Base-by-base conservation (phyloP, 805 yeast species). In the Sugiyamaella boreocaroliniensis region DNA sequence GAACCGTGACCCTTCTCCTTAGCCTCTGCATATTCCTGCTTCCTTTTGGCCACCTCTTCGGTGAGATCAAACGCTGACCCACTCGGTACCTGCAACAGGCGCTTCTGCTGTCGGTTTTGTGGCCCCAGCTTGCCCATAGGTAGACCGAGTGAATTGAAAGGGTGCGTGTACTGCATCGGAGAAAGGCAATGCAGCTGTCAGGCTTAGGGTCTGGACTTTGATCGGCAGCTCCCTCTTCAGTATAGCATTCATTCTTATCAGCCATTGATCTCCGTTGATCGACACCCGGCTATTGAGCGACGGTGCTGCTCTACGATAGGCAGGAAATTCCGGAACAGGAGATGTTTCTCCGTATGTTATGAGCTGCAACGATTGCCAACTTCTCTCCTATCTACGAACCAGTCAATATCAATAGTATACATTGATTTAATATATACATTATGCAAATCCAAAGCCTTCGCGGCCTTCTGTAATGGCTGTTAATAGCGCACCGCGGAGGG, bases 401-500 rank as follows among this genome's bases (percentile, higher is more conserved):
- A 22, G 6, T 22, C 3, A 41, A n/a, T 19, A 12, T 41, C 43
- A 41, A 41, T 41, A 41, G 22, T 11, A 46, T 46, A 29, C 14
- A 26, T 26, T n/a, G 47, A 11, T 44, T 29, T 44, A n/a, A 26
- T 26, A 16, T 34, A 34, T 46, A 19, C 29, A 46, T 46, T 61
- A 79, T 12, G 92, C 95, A 65, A 89, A 77, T 11, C 97, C 98
- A 71, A 93, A 93, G 2, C 98, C 98, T 73, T 88, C 97, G 63
- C 86, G 85, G 16, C 98, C 98, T 69, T 93, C 99, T 22, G 89
- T 86, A 15, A 93, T 81, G 0, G 99, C 97, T 59, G 86, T 67
- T 58, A 90, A 70, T 57, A 93, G 68, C 0, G 93, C 82, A 1
- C 88, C 85, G 57, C 97, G 79, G 50, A 93, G 75, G 18, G 86